Evolutionary conservation across 768 basidiomycete genomes (phyloP).

Genomic region (Brasilioporus rufonigricans): DNA sequence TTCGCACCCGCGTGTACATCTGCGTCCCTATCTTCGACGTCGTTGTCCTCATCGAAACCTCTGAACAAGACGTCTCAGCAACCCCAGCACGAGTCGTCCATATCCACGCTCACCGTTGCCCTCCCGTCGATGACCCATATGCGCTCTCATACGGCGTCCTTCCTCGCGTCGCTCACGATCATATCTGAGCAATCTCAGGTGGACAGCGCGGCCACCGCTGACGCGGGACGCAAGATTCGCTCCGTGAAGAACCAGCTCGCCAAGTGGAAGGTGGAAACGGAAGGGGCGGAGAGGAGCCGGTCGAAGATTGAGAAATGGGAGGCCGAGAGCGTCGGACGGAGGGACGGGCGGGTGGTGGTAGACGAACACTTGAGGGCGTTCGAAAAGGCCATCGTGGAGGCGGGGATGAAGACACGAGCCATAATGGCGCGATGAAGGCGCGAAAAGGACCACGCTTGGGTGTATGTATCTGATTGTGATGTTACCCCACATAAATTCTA

Average conservation of each 20-base stretch:
- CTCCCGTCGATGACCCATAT: conserved; percentile 69
- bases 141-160: conserved; percentile 69
- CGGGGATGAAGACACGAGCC: conserved; percentile 71
- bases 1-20: conserved; percentile 45
- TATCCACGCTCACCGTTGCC: conserved; percentile 31
- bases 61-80: conserved; percentile 17
- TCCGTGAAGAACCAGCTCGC: conserved; percentile 81
- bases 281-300: conserved; percentile 80
- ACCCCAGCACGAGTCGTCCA: conserved; percentile 28
- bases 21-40: conserved; percentile 52
- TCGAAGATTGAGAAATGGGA: conserved; percentile 81
- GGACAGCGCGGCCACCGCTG: conserved; percentile 79
- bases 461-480: conserved; percentile 2
- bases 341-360: conserved; percentile 70
- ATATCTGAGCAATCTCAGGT: conserved; percentile 89
- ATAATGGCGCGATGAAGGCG: conserved; percentile 69
- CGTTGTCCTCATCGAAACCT: conserved; percentile 31
- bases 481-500: conserved; percentile 9
- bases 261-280: conserved; percentile 79
- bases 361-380: conserved; percentile 77
- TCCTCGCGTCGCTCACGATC: conserved; percentile 70
- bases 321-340: conserved; percentile 41
- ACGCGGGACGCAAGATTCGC: conserved; percentile 83
- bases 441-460: not conserved
- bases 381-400: conserved; percentile 67